phyloP scores from a whole-genome alignment of 2,329 filamentous ascomycete genomes.

The Pseudogymnoascus sp. region DNA sequence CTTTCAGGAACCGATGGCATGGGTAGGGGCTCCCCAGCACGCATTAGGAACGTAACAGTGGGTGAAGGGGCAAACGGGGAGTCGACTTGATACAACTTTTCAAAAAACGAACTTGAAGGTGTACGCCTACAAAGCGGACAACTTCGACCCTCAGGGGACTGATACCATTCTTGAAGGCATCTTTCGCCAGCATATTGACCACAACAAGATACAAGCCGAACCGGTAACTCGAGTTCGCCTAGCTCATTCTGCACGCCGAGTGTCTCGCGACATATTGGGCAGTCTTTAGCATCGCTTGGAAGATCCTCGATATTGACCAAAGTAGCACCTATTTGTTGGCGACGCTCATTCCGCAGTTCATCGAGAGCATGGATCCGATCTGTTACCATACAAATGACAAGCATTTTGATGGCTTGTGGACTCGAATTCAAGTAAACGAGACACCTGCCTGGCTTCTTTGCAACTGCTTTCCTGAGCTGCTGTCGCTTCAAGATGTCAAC shows the following conservation, averaged over 20 bases:
- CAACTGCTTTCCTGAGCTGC: slow-evolving; percentile 11
- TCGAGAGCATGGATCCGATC: slow-evolving; percentile 20
- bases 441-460: slow-evolving; percentile 13
- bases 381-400: slow-evolving; percentile 21
- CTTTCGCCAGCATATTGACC: slow-evolving; percentile 17
- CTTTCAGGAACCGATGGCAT: neutral
- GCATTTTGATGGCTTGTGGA: slow-evolving; percentile 17
- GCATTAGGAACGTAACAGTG: neutral
- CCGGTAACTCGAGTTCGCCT: slow-evolving; percentile 13
- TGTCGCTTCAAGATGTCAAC: slow-evolving; percentile 13
- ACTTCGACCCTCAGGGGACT: neutral
- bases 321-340: slow-evolving; percentile 12
- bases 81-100: slow-evolving; percentile 14
- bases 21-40: neutral
- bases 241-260: slow-evolving; percentile 14
- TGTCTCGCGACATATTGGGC: slow-evolving; percentile 20
- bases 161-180: slow-evolving; percentile 19
- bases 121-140: slow-evolving; percentile 19
- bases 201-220: slow-evolving; percentile 22
- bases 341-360: neutral
- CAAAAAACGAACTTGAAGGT: slow-evolving; percentile 14
- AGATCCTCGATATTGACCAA: slow-evolving; percentile 11
- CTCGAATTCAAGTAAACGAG: slow-evolving; percentile 1
- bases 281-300: slow-evolving; percentile 14
- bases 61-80: neutral